Evolutionary conservation across 345 rosid genomes (phyloP).

Genomic region (Lagerstroemia speciosa): DNA sequence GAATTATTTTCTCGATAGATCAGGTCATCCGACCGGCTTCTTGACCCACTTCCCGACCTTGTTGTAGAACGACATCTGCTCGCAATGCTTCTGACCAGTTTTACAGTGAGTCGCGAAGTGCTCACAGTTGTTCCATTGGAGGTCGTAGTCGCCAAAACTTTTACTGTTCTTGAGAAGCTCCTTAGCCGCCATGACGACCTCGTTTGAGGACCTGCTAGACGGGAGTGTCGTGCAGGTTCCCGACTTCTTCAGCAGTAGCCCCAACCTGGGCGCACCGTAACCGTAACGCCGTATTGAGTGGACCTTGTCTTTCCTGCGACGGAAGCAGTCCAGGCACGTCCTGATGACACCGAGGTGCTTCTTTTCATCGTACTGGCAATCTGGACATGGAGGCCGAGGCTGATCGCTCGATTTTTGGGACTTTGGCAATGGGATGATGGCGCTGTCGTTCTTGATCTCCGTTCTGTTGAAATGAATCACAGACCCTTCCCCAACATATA

Average conservation of each 20-base stretch:
- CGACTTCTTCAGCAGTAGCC: neutral
- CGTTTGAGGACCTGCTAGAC: neutral
- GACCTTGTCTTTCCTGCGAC: neutral
- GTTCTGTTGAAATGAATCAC: conserved; percentile 11
- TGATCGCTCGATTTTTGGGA: neutral
- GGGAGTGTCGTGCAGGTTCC: conserved; percentile 5
- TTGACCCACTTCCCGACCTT: neutral
- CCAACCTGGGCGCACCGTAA: neutral
- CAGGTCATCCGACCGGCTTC: neutral
- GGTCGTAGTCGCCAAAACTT: neutral
- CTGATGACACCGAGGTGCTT: neutral
- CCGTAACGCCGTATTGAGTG: neutral
- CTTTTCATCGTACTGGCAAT: neutral
- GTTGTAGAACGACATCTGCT: neutral
- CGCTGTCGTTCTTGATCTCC: neutral
- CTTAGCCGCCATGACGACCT: neutral
- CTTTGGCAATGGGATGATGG: neutral
- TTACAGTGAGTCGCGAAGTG: neutral
- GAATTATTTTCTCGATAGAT: no score
- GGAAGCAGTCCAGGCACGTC: conserved; percentile 8
- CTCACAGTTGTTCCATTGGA: neutral
- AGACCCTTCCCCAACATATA: conserved; percentile 7
- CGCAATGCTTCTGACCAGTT: neutral
- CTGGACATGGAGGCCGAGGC: neutral
- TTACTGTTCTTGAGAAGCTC: neutral